A percentile compares a stretch with the other conserved stretches of the same genome.
Conservation (phyloP, 1,139 yeast genomes). For the Debaryomyces subglobosus region DNA sequence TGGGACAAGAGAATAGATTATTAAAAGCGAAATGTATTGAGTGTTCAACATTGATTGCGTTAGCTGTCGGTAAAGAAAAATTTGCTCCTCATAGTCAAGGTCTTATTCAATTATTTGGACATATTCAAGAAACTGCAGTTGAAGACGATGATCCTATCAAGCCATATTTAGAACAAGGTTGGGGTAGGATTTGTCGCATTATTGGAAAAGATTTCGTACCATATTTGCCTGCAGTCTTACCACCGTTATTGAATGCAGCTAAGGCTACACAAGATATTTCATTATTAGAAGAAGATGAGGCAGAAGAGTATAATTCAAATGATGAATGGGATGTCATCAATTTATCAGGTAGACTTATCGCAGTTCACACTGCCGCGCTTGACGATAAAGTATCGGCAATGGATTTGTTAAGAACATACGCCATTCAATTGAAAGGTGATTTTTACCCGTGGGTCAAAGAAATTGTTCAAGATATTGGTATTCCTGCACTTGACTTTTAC, state of each 20-base stretch:
- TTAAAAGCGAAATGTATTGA: slow-evolving; percentile 94
- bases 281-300: slow-evolving; percentile 84
- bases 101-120: slow-evolving; percentile 71
- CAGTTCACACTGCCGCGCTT: slow-evolving; percentile 87
- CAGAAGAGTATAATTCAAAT: slow-evolving; percentile 77
- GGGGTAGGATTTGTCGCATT: slow-evolving; percentile 92
- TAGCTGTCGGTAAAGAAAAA: slow-evolving; percentile 95
- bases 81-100: slow-evolving; percentile 78
- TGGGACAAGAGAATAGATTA: slow-evolving; percentile 77
- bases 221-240: slow-evolving; percentile 85
- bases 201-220: slow-evolving; percentile 87
- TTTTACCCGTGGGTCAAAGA: slow-evolving; percentile 85
- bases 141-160: slow-evolving; percentile 84
- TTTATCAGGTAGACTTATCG: slow-evolving; percentile 88
- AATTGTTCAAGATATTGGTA: slow-evolving; percentile 73
- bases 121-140: slow-evolving; percentile 63
- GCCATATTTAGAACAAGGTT: slow-evolving; percentile 87
- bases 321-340: slow-evolving; percentile 97
- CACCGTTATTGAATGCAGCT: slow-evolving; percentile 83
- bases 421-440: slow-evolving; percentile 78
- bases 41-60: slow-evolving; percentile 90
- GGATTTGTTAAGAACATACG: slow-evolving; percentile 85
- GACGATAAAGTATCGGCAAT: slow-evolving; percentile 94
- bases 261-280: slow-evolving; percentile 89
- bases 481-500: slow-evolving; percentile 89